Conservation (phyloP, 139 green algal species). For the Chlorella sp. region DNA sequence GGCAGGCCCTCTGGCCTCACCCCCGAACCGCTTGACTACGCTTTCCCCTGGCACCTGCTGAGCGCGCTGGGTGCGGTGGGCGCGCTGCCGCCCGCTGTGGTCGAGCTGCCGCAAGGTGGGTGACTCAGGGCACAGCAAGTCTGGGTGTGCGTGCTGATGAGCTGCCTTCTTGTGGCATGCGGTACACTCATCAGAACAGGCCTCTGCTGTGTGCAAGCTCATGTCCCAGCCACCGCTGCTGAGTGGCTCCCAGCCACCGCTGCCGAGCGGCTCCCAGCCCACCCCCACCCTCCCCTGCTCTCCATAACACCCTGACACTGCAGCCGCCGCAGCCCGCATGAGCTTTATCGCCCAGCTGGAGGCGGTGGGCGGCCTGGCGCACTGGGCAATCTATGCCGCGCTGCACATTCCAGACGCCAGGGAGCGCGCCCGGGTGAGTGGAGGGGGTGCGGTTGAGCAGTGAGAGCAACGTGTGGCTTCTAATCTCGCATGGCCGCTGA, state of each 20-base stretch:
- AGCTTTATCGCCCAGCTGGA: constrained; percentile 71
- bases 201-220: too few relatives aligned
- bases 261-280: background rate
- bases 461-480: too few relatives aligned
- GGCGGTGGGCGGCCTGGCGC: constrained; percentile 48
- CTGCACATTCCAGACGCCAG: constrained; percentile 62
- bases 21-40: constrained; percentile 71
- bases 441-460: background rate
- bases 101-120: background rate
- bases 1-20: constrained; percentile 53
- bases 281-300: too few relatives aligned
- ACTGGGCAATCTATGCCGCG: constrained; percentile 84
- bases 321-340: constrained; percentile 36
- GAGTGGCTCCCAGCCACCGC: background rate
- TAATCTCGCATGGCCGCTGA: too few relatives aligned
- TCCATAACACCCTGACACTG: too few relatives aligned
- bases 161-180: too few relatives aligned
- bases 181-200: too few relatives aligned
- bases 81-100: constrained; percentile 25
- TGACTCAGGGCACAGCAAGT: background rate
- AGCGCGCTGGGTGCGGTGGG: constrained; percentile 59
- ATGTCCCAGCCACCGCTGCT: too few relatives aligned
- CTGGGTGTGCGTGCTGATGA: too few relatives aligned
- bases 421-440: background rate
- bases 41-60: constrained; percentile 69